phyloP scores from a whole-genome alignment of 768 basidiomycete species.

The Clathrus columnatus region DNA sequence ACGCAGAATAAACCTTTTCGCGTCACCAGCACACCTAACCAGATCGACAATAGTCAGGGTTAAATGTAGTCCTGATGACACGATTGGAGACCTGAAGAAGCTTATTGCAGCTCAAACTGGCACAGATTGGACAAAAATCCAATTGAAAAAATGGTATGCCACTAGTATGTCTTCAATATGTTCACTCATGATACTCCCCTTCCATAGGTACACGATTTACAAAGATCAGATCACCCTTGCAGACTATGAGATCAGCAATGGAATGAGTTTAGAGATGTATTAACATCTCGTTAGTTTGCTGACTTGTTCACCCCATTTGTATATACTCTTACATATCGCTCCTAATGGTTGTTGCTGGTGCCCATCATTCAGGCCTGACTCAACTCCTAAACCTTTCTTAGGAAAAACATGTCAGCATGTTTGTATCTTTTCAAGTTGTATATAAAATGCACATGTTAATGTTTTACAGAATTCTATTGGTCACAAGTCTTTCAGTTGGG shows the following conservation, averaged over 20 bases:
- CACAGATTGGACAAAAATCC: conserved; percentile 76
- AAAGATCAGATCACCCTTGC: conserved; percentile 91
- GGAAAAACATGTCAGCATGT: too few relatives aligned
- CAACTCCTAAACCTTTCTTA: too few relatives aligned
- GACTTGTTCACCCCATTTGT: too few relatives aligned
- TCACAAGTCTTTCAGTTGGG: too few relatives aligned
- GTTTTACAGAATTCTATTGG: too few relatives aligned
- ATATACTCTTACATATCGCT: too few relatives aligned
- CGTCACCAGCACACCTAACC: background rate
- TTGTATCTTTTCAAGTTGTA: too few relatives aligned
- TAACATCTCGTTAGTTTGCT: too few relatives aligned
- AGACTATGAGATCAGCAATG: conserved; percentile 92
- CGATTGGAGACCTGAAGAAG: conserved; percentile 94
- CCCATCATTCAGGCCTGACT: too few relatives aligned
- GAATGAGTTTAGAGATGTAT: conserved; percentile 92
- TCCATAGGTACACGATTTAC: conserved; percentile 78
- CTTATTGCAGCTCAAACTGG: conserved; percentile 96
- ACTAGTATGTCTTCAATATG: background rate
- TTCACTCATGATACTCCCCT: background rate
- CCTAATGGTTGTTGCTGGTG: too few relatives aligned
- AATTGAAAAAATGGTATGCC: conserved; percentile 91
- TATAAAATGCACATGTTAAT: too few relatives aligned
- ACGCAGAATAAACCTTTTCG: conserved; percentile 11
- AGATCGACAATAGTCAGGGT: conserved; percentile 62
- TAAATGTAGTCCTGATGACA: conserved; percentile 92